Percentiles rank a stretch among this genome's conserved stretches.
These are phyloP conservation scores for Nothomitra cinnamomea DNA, from an alignment of 2,329 filamentous ascomycete species.

Conservation along the genomic window DNA sequence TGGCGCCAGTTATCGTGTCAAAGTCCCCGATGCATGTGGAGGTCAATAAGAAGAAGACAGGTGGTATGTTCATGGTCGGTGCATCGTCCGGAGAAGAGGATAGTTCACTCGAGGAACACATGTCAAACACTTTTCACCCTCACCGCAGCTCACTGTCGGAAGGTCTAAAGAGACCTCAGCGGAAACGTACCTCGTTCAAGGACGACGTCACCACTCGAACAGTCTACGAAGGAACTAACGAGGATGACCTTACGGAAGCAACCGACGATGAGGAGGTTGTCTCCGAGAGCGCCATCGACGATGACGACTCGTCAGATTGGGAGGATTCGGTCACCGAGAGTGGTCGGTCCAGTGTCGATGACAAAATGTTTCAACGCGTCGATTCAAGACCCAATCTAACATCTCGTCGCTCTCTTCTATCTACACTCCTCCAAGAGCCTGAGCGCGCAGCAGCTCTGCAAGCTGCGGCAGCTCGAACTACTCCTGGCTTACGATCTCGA, in stretches of 20 bases:
- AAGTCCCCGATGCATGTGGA: conserved; percentile 35
- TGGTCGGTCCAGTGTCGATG: conserved; percentile 65
- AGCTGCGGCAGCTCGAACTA: conserved; percentile 42
- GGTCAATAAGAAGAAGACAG: conserved; percentile 42
- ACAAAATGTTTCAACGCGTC: conserved; percentile 76
- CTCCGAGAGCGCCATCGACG: conserved; percentile 67
- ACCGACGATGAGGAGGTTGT: conserved; percentile 44
- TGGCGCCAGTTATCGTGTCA: conserved; percentile 31
- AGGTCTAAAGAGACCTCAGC: conserved; percentile 33
- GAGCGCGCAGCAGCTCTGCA: conserved; percentile 54
- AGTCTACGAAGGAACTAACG: conserved; percentile 28
- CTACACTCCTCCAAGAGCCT: conserved; percentile 69
- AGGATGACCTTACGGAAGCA: conserved; percentile 41
- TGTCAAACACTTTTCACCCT: conserved; percentile 29
- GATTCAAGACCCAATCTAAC: conserved; percentile 74
- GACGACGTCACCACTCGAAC: conserved; percentile 54
- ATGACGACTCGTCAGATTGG: conserved; percentile 40
- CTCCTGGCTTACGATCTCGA: conserved; percentile 39
- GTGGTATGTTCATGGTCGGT: conserved; percentile 37
- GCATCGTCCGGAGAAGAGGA: conserved; percentile 68
- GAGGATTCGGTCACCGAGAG: conserved; percentile 61
- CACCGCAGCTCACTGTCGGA: conserved; percentile 37
- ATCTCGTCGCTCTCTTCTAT: conserved; percentile 76
- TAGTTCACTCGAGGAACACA: conserved; percentile 50
- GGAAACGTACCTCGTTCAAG: conserved; percentile 72